Conservation (phyloP, 805 yeast genomes). For the Kodamaea lidongshanica region DNA sequence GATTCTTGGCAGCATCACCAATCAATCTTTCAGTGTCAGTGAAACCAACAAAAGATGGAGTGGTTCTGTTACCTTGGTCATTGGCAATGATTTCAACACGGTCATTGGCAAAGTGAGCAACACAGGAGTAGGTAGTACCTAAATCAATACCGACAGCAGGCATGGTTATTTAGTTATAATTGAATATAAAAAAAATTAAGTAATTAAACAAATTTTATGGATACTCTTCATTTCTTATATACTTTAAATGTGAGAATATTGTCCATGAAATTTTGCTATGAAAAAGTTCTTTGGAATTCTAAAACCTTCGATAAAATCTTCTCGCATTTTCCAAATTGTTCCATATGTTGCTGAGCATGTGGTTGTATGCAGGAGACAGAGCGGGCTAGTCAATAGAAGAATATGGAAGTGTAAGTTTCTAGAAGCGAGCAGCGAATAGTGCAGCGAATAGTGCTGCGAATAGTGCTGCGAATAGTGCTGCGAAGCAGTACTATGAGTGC, state of each 20-base stretch:
- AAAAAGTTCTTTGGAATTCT: constrained; percentile 10
- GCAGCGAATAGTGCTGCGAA: no score
- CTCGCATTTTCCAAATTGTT: no score
- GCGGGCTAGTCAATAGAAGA: no score
- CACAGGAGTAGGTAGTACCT: constrained; percentile 31
- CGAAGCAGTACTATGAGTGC: no score
- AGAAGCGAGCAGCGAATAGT: no score
- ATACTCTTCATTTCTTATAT: constrained; percentile 7
- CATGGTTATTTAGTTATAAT: constrained; percentile 12
- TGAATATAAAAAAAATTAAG: constrained; percentile 2
- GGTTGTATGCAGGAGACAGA: no score
- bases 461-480: no score
- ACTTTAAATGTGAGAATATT: constrained; percentile 2
- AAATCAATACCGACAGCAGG: constrained; percentile 30
- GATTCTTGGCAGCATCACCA: constrained; percentile 31
- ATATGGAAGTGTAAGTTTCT: no score
- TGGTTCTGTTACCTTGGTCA: constrained; percentile 31
- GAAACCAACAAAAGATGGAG: constrained; percentile 29
- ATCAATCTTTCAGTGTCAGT: constrained; percentile 29
- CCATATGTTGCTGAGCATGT: no score
- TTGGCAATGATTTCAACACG: constrained; percentile 29
- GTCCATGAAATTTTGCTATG: constrained; percentile 6
- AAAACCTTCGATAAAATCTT: constrained; percentile 9
- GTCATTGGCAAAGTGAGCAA: constrained; percentile 29
- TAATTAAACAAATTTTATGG: constrained; percentile 2